These are phyloP conservation scores for Petasospora fabianii DNA, from an alignment of 1,139 yeast species.

Conservation along the genomic window DNA sequence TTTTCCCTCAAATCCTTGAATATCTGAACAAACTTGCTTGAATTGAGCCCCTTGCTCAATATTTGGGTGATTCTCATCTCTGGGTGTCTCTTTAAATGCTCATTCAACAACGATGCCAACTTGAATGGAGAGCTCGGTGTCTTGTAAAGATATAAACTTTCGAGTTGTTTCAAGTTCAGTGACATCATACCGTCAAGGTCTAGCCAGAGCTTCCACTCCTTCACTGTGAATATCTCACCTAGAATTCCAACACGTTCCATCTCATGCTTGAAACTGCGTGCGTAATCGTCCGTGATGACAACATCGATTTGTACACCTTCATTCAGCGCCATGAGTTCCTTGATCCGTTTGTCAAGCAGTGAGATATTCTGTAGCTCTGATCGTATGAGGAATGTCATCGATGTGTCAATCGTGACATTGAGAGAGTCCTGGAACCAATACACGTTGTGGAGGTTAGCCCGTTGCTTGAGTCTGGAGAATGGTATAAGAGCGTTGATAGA, in stretches of 20 bases:
- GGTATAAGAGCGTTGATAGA: conserved; percentile 58
- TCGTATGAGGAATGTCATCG: conserved; percentile 21
- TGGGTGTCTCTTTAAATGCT: conserved; percentile 34
- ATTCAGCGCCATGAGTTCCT: conserved; percentile 18
- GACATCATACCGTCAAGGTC: conserved; percentile 10
- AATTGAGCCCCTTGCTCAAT: conserved; percentile 44
- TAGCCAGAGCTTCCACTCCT: conserved; percentile 16
- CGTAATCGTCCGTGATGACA: conserved; percentile 24
- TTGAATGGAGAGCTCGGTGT: conserved; percentile 35
- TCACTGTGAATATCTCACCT: conserved; percentile 19
- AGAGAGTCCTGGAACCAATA: conserved; percentile 49
- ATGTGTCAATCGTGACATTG: conserved; percentile 8
- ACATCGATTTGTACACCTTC: conserved; percentile 18
- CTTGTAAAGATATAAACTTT: conserved; percentile 34
- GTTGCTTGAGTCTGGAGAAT: conserved; percentile 52
- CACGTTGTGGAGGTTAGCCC: conserved; percentile 55
- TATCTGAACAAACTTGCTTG: conserved; percentile 39
- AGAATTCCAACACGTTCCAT: conserved; percentile 20
- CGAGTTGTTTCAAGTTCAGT: conserved; percentile 18
- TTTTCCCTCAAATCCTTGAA: conserved; percentile 28
- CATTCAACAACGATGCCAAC: conserved; percentile 34
- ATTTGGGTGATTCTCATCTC: conserved; percentile 37
- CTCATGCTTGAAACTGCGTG: conserved; percentile 21
- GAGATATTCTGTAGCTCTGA: conserved; percentile 19
- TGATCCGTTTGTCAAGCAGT: conserved; percentile 14